Percentiles rank a stretch among this genome's conserved stretches.
Evolutionary conservation across 2,329 filamentous ascomycete species (phyloP).

Genomic region (Botryotinia convoluta): DNA sequence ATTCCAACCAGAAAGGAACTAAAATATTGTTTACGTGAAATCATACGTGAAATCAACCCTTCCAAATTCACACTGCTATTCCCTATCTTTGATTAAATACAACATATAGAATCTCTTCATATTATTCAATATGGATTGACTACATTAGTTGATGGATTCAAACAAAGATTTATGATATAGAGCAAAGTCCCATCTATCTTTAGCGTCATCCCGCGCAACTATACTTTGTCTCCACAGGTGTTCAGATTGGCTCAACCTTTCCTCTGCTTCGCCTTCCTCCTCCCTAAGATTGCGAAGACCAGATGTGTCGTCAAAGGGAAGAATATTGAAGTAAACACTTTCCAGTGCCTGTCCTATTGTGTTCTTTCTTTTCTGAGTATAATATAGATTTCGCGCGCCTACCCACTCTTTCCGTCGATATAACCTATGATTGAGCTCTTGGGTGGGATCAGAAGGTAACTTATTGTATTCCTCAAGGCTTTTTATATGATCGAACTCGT

Average conservation of each 20-base stretch:
- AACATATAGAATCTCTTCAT: background rate
- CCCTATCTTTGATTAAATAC: background rate
- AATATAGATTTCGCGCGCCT: background rate
- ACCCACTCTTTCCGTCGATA: background rate
- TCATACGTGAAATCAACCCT: background rate
- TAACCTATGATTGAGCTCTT: background rate
- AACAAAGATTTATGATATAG: background rate
- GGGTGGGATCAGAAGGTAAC: background rate
- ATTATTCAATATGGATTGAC: background rate
- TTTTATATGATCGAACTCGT: background rate
- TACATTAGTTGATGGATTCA: background rate
- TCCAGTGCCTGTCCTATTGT: background rate
- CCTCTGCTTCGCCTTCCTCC: background rate
- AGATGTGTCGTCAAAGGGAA: fast-evolving
- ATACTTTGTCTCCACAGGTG: background rate
- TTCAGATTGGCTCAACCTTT: background rate
- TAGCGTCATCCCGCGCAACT: background rate
- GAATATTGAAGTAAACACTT: background rate
- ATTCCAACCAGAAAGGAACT: background rate
- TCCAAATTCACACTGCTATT: background rate
- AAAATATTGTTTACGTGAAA: background rate
- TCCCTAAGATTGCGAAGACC: background rate
- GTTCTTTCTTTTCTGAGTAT: background rate
- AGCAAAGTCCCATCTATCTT: background rate
- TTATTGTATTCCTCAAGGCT: background rate